These are phyloP conservation scores for Hanseniaspora valbyensis DNA, from an alignment of 805 yeast species.

Conservation along the genomic window DNA sequence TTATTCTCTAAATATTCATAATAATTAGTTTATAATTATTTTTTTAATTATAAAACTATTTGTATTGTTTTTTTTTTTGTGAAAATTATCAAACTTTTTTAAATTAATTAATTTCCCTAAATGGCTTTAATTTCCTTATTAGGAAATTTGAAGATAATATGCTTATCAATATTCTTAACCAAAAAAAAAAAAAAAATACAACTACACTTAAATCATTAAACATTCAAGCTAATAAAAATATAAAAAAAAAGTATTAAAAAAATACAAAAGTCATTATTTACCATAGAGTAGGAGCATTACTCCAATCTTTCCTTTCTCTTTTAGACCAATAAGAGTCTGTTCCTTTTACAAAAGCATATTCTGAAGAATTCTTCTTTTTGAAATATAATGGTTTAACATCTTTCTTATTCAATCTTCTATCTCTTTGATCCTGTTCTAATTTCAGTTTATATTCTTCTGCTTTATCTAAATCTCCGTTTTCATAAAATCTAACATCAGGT, in stretches of 20 bases:
- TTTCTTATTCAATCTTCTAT: constrained; percentile 50
- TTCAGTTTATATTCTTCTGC: constrained; percentile 63
- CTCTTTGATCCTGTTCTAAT: constrained; percentile 73
- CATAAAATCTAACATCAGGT: constrained; percentile 73
- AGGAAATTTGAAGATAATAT: too few species aligned
- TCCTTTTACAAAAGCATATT: constrained; percentile 51
- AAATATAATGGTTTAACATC: constrained; percentile 53
- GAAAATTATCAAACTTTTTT: too few species aligned
- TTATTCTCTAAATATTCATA: too few species aligned
- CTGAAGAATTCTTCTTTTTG: constrained; percentile 30
- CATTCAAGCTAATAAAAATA: background rate
- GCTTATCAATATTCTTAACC: too few species aligned
- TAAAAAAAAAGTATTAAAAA: background rate
- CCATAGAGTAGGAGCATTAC: constrained; percentile 47
- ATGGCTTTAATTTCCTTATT: too few species aligned
- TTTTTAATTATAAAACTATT: too few species aligned
- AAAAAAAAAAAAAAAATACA: too few species aligned
- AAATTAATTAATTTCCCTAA: too few species aligned
- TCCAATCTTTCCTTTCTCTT: constrained; percentile 56
- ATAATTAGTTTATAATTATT: too few species aligned
- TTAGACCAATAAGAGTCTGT: constrained; percentile 66
- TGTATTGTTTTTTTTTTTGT: too few species aligned
- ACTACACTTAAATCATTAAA: background rate
- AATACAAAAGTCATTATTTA: constrained; percentile 22
- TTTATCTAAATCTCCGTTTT: constrained; percentile 50